Evolutionary conservation across 495 filamentous ascomycete species (phyloP), one percentile per base, ranked within the genome.

Genomic region (Podospora pseudopauciseta): DNA sequence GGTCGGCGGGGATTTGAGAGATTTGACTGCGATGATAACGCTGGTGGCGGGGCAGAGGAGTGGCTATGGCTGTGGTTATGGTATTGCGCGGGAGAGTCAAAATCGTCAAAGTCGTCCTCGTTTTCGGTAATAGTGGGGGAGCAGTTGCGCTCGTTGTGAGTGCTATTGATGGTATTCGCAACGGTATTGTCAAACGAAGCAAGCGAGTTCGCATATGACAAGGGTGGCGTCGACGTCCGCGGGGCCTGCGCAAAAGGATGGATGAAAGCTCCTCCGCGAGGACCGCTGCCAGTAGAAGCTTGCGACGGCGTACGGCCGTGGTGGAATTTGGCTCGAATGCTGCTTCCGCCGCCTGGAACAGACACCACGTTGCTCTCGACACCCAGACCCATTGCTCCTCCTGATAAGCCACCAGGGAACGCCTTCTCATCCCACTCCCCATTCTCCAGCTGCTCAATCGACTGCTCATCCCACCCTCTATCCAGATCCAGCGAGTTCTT

Each of bases 211-310:
- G 82, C 81, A 72, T 86, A 86, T 32, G 83, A 85, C 66, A 80
- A 56, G 64, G 85, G 85, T 53, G 85, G 85, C 65, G 84, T 87
- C 19, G 84, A 83, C 5, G 82, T 85, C n/a, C 82, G 81, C 54
- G 85, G 85, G 0, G 80, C 85, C 70, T 87, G 85, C 67, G 85
- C 83, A 71, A 86, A 87, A 18, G 85, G 84, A 72, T 87, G 85
- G 20, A 85, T 78, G 69, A 87, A 87, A 15, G 74, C 79, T 5
- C 78, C 83, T 28, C 72, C n/a, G 23, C n/a, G 74, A 44, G 70
- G 70, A 60, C 72, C 75, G 64, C 79, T 81, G 49, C 81, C 84
- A 58, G 79, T 83, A 23, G 83, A 85, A 20, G 83, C 80, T 54
- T 82, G 83, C 70, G 83, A 85, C 9, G 83, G 81, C 1, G 83